phyloP scores from a whole-genome alignment of 441 rosid species.

The Theobroma grandiflorum region DNA sequence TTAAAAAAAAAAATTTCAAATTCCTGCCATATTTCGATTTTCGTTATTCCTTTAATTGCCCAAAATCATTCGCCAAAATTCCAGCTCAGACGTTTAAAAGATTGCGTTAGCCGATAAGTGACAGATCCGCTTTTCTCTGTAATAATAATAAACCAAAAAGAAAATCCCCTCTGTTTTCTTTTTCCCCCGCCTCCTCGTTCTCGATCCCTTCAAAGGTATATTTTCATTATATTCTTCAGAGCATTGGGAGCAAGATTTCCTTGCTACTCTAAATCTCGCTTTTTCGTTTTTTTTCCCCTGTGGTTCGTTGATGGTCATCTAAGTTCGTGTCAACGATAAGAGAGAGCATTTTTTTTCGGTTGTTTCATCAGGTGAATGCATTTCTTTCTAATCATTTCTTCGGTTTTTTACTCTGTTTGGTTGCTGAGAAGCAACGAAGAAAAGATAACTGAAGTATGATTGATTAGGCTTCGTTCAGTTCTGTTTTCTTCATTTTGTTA shows the following conservation, averaged over 20 bases:
- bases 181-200: background rate
- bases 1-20: too few species aligned
- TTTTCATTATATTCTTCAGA: background rate
- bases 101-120: background rate
- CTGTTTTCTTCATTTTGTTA: background rate
- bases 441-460: background rate
- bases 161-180: background rate
- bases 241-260: background rate
- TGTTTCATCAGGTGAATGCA: slow-evolving; percentile 34
- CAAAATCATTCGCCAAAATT: background rate
- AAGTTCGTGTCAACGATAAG: slow-evolving; percentile 26
- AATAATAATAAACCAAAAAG: background rate
- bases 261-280: background rate
- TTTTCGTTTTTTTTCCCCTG: background rate
- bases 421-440: slow-evolving; percentile 17
- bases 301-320: slow-evolving; percentile 67
- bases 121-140: background rate
- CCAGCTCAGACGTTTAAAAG: background rate
- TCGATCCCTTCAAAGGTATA: background rate
- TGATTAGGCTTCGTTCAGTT: background rate
- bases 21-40: too few species aligned
- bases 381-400: background rate
- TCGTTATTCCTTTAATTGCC: background rate
- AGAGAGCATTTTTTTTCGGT: background rate
- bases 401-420: slow-evolving; percentile 31